Conservation (phyloP, 169 alveolate species). For the Eimeria maxima region DNA sequence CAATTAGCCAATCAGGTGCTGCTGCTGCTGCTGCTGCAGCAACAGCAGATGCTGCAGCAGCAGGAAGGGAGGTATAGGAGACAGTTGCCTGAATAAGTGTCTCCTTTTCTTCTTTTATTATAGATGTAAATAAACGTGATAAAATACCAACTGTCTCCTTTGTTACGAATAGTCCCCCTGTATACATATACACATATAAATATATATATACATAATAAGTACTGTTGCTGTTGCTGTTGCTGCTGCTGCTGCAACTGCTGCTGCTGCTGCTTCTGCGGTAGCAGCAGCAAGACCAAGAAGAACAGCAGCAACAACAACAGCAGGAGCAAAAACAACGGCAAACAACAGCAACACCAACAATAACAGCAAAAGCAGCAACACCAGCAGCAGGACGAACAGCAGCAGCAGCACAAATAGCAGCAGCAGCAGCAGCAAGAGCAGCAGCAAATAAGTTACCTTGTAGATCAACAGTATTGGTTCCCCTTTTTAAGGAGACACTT, state of each 20-base stretch:
- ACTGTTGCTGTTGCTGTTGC: neutral
- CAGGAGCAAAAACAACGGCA: neutral
- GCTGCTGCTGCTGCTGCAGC: too few relatives aligned
- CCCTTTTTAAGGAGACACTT: too few relatives aligned
- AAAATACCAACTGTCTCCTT: neutral
- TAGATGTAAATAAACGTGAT: neutral
- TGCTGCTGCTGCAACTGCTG: neutral
- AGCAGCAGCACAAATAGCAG: neutral
- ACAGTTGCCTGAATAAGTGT: neutral
- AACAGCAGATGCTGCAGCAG: slow-evolving; percentile 43
- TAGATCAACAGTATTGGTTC: too few relatives aligned
- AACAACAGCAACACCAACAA: neutral
- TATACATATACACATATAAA: neutral
- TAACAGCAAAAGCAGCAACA: neutral
- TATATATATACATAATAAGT: neutral
- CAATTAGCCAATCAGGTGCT: slow-evolving; percentile 22
- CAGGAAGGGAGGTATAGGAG: neutral
- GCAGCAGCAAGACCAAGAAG: too few relatives aligned
- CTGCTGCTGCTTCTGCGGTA: neutral
- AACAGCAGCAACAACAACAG: slow-evolving; percentile 20
- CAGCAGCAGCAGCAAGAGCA: neutral
- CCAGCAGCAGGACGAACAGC: neutral
- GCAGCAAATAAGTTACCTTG: too few relatives aligned
- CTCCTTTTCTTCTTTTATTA: neutral
- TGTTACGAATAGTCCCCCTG: neutral